Percentiles rank a stretch among this genome's conserved stretches.
phyloP scores from a whole-genome alignment of 768 basidiomycete genomes.

The Hericium coralloides region DNA sequence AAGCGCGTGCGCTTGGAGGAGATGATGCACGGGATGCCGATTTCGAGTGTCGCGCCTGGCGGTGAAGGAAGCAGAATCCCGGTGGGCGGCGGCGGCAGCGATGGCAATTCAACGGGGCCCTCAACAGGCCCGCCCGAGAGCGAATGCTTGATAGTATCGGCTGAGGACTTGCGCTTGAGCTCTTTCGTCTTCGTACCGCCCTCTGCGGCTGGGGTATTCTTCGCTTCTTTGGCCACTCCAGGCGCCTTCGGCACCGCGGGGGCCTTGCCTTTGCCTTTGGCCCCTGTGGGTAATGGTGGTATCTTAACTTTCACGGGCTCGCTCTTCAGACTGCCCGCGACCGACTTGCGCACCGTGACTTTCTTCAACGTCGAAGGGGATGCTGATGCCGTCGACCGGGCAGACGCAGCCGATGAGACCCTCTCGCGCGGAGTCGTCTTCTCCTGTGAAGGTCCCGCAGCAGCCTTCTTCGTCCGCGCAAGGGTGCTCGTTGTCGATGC shows the following conservation, averaged over 20 bases:
- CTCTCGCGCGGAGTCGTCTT: conserved; percentile 3
- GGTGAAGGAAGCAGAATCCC: conserved; percentile 21
- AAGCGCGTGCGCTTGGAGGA: conserved; percentile 76
- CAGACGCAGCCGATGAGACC: conserved; percentile 8
- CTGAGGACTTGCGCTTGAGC: conserved; percentile 27
- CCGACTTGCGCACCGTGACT: conserved; percentile 9
- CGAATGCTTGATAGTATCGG: conserved; percentile 24
- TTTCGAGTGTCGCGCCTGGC: conserved; percentile 66
- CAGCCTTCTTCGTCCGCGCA: conserved; percentile 7
- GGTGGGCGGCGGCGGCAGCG: conserved; percentile 3
- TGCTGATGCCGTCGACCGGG: conserved; percentile 13
- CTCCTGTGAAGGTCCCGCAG: conserved; percentile 5
- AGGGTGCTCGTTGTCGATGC: conserved; percentile 9
- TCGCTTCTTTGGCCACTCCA: neutral
- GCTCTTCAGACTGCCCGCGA: conserved; percentile 1
- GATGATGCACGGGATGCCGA: conserved; percentile 88
- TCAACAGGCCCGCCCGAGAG: neutral
- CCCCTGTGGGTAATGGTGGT: neutral
- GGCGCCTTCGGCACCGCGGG: neutral
- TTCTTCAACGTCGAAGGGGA: conserved; percentile 13
- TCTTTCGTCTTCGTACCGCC: neutral
- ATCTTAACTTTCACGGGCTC: conserved; percentile 6
- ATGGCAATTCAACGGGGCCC: conserved; percentile 1
- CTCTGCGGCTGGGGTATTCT: neutral
- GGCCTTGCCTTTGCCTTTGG: conserved; percentile 13